These are phyloP conservation scores for Tolypocladium guangdongense DNA, from an alignment of 2,329 filamentous ascomycete species.

Conservation along the genomic window DNA sequence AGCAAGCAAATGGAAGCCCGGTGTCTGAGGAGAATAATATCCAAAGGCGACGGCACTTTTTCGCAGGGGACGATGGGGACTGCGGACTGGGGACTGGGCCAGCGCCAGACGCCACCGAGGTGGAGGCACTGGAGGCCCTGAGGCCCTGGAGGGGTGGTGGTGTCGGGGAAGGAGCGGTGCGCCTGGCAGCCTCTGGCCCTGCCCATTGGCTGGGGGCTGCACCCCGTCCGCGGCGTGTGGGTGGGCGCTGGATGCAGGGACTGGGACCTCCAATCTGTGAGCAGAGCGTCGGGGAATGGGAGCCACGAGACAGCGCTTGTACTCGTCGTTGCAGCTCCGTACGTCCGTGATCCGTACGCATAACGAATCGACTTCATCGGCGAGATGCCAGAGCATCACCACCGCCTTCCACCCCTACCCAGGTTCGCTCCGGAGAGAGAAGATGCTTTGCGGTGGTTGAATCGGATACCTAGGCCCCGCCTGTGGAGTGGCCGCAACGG, in stretches of 20 bases:
- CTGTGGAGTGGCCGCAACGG: neutral
- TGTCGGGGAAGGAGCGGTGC: neutral
- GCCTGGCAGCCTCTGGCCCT: neutral
- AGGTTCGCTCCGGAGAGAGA: too few relatives aligned
- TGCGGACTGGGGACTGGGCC: slow-evolving; percentile 3
- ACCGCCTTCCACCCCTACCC: too few relatives aligned
- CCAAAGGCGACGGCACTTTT: slow-evolving; percentile 18
- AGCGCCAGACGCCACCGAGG: neutral
- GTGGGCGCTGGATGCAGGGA: neutral
- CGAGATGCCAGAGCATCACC: neutral
- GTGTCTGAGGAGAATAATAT: slow-evolving; percentile 1
- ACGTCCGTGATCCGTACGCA: too few relatives aligned
- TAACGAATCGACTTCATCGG: neutral
- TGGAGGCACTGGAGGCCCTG: neutral
- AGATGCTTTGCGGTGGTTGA: neutral
- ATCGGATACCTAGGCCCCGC: neutral
- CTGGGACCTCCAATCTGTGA: neutral
- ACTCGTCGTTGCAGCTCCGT: too few relatives aligned
- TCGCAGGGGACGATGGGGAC: too few relatives aligned
- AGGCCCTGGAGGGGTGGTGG: neutral
- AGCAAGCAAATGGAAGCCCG: neutral
- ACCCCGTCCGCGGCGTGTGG: neutral
- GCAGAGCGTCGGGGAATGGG: neutral
- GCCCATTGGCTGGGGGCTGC: neutral
- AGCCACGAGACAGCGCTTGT: neutral